These are phyloP conservation scores for Pseudogymnoascus sp. DNA, from an alignment of 2,329 filamentous ascomycete species.

Conservation along the genomic window DNA sequence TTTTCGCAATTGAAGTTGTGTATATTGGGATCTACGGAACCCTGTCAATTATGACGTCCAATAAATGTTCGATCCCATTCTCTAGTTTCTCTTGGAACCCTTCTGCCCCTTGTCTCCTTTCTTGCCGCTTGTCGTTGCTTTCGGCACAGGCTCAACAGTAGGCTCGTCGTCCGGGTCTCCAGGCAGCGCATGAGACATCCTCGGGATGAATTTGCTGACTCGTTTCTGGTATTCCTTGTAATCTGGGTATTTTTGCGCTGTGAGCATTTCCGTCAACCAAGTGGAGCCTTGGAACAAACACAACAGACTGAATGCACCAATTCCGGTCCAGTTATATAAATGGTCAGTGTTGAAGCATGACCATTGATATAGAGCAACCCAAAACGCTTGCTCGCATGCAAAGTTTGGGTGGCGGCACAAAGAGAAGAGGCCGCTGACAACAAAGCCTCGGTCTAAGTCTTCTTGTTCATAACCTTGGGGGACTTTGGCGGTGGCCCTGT, in stretches of 20 bases:
- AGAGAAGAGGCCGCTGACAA: constrained; percentile 74
- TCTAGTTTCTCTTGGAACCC: constrained; percentile 9
- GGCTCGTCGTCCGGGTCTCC: not conserved
- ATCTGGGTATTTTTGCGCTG: constrained; percentile 73
- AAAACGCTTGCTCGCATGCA: constrained; percentile 80
- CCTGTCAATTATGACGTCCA: constrained; percentile 9
- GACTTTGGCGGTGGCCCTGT: constrained; percentile 63
- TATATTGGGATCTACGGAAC: constrained; percentile 8
- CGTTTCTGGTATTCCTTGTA: constrained; percentile 76
- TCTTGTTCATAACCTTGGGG: constrained; percentile 55
- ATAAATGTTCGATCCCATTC: not conserved
- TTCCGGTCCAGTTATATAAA: constrained; percentile 68
- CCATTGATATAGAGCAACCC: constrained; percentile 86
- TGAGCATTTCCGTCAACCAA: constrained; percentile 76
- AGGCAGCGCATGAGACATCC: constrained; percentile 14
- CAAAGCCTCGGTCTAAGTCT: constrained; percentile 84
- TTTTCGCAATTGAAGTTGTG: not conserved
- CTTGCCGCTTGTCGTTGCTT: not conserved
- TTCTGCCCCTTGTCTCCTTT: constrained; percentile 6
- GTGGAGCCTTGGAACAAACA: constrained; percentile 85
- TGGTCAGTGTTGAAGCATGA: constrained; percentile 63
- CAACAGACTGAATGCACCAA: constrained; percentile 61
- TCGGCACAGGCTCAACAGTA: not conserved
- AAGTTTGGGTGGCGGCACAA: constrained; percentile 94
- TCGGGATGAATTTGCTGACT: constrained; percentile 76